Evolutionary conservation across 2,329 filamentous ascomycete genomes (phyloP), one percentile per base, ranked within the genome.

Genomic region (Eutypella sp.): DNA sequence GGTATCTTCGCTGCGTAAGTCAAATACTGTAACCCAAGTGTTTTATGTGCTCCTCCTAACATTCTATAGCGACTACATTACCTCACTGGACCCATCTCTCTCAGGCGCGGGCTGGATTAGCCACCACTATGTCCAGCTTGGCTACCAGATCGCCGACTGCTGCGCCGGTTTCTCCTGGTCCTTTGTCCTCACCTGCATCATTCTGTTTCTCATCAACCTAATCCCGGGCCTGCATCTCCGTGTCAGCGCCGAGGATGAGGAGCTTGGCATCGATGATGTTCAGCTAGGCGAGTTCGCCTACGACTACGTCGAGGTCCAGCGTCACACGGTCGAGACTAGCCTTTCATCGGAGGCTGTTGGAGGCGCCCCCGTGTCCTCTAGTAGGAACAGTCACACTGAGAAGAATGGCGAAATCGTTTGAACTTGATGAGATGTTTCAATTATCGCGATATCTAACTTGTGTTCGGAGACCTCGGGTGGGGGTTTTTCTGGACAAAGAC

Each of bases 271-370:
- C 24, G 87, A 90, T 59, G 85, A 89, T 58, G 78, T 80, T 63
- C 83, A 90, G 70, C 82, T 89, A 42, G 87, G 87, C 66, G 87
- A 91, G 69, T 90, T 90, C 59, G 86, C 86, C 23, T 90, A 89
- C 71, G 86, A 90, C 65, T 90, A 90, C 64, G 86, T 90, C 57
- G 86, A 90, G 77, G 62, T 81, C 40, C 73, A 72, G 34, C 73
- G 78, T 45, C 85, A 91, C 57, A 80, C 90, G 45, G 69, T 65
- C 48, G 74, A 69, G 31, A 50, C 54, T n/a, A n/a, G n/a, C n/a
- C 37, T 49, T 15, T 29, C 50, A 10, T 4, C 44, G 1, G 46
- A 54, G 10, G 24, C 42, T 41, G 25, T 50, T 9, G 16, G 27
- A 19, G 55, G 52, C 23, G 56, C 53, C 42, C 46, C 51, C 5